phyloP scores from a whole-genome alignment of 2,329 filamentous ascomycete species.

The Ramularia endophylla region DNA sequence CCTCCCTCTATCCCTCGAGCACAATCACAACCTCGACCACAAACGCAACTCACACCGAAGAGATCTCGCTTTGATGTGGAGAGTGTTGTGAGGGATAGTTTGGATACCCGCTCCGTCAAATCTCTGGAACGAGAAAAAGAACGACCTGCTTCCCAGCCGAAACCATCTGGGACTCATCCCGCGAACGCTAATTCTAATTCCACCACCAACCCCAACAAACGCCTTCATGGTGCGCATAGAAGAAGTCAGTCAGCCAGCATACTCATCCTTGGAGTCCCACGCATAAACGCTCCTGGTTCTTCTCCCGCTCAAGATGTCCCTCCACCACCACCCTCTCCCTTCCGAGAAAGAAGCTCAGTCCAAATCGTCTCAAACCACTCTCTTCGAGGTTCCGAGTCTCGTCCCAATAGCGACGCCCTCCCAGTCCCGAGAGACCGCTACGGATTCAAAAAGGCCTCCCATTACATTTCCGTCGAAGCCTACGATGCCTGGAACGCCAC shows the following conservation, averaged over 20 bases:
- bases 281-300: neutral
- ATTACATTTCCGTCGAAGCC: slow-evolving; percentile 67
- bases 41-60: no score
- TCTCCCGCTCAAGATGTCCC: no score
- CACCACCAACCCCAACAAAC: slow-evolving; percentile 5
- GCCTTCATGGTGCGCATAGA: slow-evolving; percentile 20
- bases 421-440: slow-evolving; percentile 70
- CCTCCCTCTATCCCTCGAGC: slow-evolving; percentile 4
- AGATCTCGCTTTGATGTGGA: slow-evolving; percentile 2
- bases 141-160: slow-evolving; percentile 19
- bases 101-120: slow-evolving; percentile 14
- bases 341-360: slow-evolving; percentile 10
- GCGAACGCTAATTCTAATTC: slow-evolving; percentile 2
- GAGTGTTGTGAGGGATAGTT: slow-evolving; percentile 12
- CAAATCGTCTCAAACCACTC: slow-evolving; percentile 11
- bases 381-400: slow-evolving; percentile 3
- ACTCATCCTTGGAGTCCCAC: slow-evolving; percentile 17
- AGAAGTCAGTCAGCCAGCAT: slow-evolving; percentile 30
- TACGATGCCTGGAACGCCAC: slow-evolving; percentile 75
- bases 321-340: neutral
- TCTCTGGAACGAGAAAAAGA: slow-evolving; percentile 18
- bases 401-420: slow-evolving; percentile 12
- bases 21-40: neutral
- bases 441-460: slow-evolving; percentile 83
- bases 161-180: slow-evolving; percentile 2